Evolutionary conservation across 257 asterid genomes (phyloP).

Genomic region (Datura wrightii): DNA sequence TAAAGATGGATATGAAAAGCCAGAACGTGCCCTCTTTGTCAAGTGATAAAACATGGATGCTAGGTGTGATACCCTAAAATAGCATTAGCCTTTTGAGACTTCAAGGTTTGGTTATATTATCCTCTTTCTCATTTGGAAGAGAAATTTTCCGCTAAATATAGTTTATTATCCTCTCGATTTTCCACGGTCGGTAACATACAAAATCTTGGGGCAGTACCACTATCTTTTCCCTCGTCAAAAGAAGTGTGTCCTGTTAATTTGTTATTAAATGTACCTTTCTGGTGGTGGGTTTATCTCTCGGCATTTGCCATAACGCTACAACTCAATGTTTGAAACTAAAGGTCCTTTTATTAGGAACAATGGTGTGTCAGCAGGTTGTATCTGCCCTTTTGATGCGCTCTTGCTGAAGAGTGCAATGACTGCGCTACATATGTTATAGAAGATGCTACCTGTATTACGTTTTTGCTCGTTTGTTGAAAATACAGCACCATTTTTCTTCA

Average conservation of each 20-base stretch:
- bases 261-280: slow-evolving; percentile 10
- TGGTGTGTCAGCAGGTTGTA: neutral
- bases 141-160: neutral
- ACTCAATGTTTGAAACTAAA: neutral
- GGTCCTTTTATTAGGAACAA: neutral
- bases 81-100: neutral
- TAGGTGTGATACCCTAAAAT: neutral
- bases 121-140: neutral
- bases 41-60: neutral
- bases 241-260: neutral
- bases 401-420: neutral
- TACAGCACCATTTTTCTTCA: neutral
- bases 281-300: neutral
- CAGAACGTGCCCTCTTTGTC: neutral
- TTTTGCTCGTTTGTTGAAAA: neutral
- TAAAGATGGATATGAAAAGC: neutral
- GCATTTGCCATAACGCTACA: neutral
- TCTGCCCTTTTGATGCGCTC: neutral
- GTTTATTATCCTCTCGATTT: neutral
- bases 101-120: neutral
- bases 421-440: neutral
- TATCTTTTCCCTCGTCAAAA: neutral
- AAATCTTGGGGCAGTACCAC: neutral
- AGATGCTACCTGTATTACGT: neutral
- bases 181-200: neutral